Evolutionary conservation across 1,139 yeast species (phyloP).

Genomic region (Candida anutae): DNA sequence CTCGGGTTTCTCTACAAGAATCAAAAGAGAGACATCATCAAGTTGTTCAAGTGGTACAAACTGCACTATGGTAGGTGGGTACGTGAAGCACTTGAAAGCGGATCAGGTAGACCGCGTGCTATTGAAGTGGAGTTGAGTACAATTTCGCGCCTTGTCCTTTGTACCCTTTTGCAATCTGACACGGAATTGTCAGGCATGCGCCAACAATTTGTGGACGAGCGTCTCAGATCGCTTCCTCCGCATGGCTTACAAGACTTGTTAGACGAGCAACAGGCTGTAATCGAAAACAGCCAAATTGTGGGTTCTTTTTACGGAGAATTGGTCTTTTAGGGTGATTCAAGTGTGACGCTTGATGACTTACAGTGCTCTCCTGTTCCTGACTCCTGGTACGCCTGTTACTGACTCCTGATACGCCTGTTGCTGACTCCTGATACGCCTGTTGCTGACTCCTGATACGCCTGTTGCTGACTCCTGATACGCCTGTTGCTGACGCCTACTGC

Average conservation of each 20-base stretch:
- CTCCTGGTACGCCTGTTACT: too few species aligned
- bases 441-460: too few species aligned
- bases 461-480: too few species aligned
- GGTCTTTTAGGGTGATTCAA: too few species aligned
- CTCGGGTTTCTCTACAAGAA: slow-evolving; percentile 38
- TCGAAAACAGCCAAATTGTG: too few species aligned
- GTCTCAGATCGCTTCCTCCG: slow-evolving; percentile 22
- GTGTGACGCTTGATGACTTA: too few species aligned
- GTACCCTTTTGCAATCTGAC: slow-evolving; percentile 33
- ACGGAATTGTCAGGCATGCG: slow-evolving; percentile 15
- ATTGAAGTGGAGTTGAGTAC: slow-evolving; percentile 33
- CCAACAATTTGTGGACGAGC: slow-evolving; percentile 22
- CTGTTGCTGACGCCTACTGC: too few species aligned
- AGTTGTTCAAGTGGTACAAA: slow-evolving; percentile 49
- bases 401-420: too few species aligned
- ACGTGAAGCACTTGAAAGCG: slow-evolving; percentile 33
- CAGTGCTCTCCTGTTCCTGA: too few species aligned
- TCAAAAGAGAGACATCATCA: slow-evolving; percentile 9
- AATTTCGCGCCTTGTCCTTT: slow-evolving; percentile 32
- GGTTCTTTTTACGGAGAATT: slow-evolving; percentile 5
- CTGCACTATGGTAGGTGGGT: slow-evolving; percentile 47
- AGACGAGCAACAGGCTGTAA: slow-evolving; percentile 12
- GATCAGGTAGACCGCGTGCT: slow-evolving; percentile 35
- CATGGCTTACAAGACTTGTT: slow-evolving; percentile 24
- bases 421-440: too few species aligned